These are phyloP conservation scores for Colletotrichum tofieldiae DNA, from an alignment of 2,329 filamentous ascomycete genomes.

Conservation along the genomic window DNA sequence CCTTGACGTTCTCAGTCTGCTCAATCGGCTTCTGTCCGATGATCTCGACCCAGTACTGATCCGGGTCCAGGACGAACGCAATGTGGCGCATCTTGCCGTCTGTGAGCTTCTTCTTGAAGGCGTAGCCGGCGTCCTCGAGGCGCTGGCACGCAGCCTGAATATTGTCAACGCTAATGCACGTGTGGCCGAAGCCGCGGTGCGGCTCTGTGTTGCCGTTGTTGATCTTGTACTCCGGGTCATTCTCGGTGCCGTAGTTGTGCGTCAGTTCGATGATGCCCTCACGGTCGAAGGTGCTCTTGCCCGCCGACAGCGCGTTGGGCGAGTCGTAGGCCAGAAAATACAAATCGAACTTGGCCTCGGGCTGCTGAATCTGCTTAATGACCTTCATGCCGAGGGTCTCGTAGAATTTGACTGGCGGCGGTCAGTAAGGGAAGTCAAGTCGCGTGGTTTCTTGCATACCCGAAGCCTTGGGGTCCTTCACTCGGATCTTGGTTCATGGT, in stretches of 20 bases:
- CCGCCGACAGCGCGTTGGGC: slow-evolving; percentile 80
- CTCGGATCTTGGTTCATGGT: slow-evolving; percentile 77
- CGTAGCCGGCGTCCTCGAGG: slow-evolving; percentile 90
- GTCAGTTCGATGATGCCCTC: slow-evolving; percentile 92
- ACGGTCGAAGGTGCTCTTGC: slow-evolving; percentile 82
- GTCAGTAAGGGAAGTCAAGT: slow-evolving; percentile 17
- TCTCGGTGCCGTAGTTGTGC: slow-evolving; percentile 90
- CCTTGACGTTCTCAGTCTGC: slow-evolving; percentile 79
- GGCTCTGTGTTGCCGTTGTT: slow-evolving; percentile 95
- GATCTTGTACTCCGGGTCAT: slow-evolving; percentile 83
- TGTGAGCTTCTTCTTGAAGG: slow-evolving; percentile 94
- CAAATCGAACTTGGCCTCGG: slow-evolving; percentile 92
- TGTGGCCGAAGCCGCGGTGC: slow-evolving; percentile 86
- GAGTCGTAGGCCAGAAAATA: slow-evolving; percentile 96
- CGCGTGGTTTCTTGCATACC: slow-evolving; percentile 59
- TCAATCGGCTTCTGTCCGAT: slow-evolving; percentile 81
- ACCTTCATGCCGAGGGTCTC: slow-evolving; percentile 91
- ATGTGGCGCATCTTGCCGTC: slow-evolving; percentile 92
- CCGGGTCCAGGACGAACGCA: slow-evolving; percentile 91
- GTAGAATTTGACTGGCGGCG: slow-evolving; percentile 84
- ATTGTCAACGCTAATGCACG: slow-evolving; percentile 86
- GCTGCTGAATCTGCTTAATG: slow-evolving; percentile 85
- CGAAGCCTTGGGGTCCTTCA: slow-evolving; percentile 92
- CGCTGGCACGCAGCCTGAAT: slow-evolving; percentile 92
- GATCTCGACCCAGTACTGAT: slow-evolving; percentile 90